Base-by-base conservation (phyloP, 306 rosid genomes). In the Sophora flavescens region DNA sequence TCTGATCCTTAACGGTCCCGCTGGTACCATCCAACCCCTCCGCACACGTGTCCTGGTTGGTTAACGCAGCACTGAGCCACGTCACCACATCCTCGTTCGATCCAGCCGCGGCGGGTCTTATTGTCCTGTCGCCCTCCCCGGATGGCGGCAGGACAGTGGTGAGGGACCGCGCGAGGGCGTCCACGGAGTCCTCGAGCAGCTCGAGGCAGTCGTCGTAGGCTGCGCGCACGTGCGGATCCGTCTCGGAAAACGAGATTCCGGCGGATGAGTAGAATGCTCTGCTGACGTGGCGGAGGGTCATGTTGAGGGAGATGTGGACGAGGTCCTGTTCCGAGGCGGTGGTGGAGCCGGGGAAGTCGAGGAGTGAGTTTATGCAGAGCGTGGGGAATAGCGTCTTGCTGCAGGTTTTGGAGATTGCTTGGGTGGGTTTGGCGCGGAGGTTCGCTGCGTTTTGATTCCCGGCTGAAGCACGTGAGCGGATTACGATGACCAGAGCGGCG, bases 1-100 rank as follows among this genome's bases (percentile, higher is more conserved):
- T 81, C 59, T 85, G 82, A 5, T 83, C 75, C 80, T 88, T 90
- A 12, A 90, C 81, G 8, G 39, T 6, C 15, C 94, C 93, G 65
- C 68, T 70, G 5, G 73, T 45, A 14, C 80, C 93, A 0, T 57
- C 74, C 4, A 94, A 70, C 0, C 98, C 97, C 61, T 87, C 97
- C 3, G 69, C n/a, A 62, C 98, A 94, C 14, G 98, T 94, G 91
- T 94, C 98, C 12, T 94, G 96, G 41, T 89, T 91, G 0, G 98
- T 94, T 14, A 94, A 76, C 0, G 98, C 92, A 0, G 97, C 86
- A 39, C 97, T 91, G 4, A 94, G 91, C 98, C 98, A 94, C 15
- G 98, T 94, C 83, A 84, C 36, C 74, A 94, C 89, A 67, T 94
- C 96, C 0, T 84, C 87, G 0, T 50, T 50, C 10, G 90, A 64